A percentile compares a stretch with the other conserved stretches of the same genome.
Conservation (phyloP, 73 alveolate species). For the Tetrahymena borealis region DNA sequence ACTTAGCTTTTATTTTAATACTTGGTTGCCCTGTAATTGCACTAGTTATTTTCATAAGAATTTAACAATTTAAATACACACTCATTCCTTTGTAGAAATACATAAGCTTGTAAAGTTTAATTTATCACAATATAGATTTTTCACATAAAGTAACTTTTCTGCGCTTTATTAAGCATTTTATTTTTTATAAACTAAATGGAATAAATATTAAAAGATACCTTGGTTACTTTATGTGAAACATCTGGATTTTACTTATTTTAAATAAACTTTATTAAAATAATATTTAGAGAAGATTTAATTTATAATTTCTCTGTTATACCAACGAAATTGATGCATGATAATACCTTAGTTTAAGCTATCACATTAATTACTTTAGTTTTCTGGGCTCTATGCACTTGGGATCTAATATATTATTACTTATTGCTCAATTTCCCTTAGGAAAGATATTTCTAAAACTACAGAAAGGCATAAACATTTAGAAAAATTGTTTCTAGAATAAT, state of each 20-base stretch:
- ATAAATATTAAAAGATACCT: too few relatives aligned
- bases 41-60: constrained; percentile 7
- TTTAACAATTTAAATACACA: not conserved
- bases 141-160: too few relatives aligned
- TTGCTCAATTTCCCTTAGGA: constrained; percentile 31
- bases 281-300: not conserved
- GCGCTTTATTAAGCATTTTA: too few relatives aligned
- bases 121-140: too few relatives aligned
- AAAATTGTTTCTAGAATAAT: constrained; percentile 1
- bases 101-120: not conserved
- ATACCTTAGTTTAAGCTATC: constrained; percentile 12
- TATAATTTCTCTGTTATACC: constrained; percentile 21
- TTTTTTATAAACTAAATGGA: too few relatives aligned
- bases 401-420: constrained; percentile 24
- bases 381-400: constrained; percentile 19
- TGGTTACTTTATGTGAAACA: not conserved
- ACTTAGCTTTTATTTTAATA: constrained; percentile 4
- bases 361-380: constrained; percentile 5
- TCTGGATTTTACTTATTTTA: too few relatives aligned
- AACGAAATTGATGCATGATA: constrained; percentile 7
- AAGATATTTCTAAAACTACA: constrained; percentile 17
- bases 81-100: constrained; percentile 10
- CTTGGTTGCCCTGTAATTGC: constrained; percentile 13
- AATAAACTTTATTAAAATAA: too few relatives aligned
- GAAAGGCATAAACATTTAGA: constrained; percentile 8